Evolutionary conservation across 2,329 filamentous ascomycete species (phyloP), one percentile per base, ranked within the genome.

Genomic region (Colletotrichum sp.): DNA sequence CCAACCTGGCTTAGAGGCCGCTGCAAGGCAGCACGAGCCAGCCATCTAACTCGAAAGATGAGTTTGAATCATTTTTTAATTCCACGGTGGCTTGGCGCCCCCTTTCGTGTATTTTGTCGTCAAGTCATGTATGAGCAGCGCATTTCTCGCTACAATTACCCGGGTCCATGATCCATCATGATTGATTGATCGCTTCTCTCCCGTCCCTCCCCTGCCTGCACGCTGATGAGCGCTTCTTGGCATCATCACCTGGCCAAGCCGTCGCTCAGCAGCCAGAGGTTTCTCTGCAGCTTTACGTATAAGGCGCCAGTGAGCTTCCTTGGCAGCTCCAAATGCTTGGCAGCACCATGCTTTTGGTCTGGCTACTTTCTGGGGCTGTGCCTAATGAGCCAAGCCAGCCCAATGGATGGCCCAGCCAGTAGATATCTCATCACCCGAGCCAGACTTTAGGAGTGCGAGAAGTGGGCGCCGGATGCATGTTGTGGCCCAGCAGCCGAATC

Each of bases 231-330:
- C 55, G 34, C 44, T 34, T 69, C 52, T 62, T 60, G 34, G 67
- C 55, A 49, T n/a, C 28, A 34, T 24, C 30, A n/a, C 49, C 24
- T 34, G n/a, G 32, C 49, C 66, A 36, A 57, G 49, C 44, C n/a
- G 60, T 44, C 28, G 26, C 30, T 32, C 12, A 62, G 44, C 26
- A 44, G 62, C 21, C 32, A 63, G 60, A 15, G 32, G 55, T 49
- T n/a, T 12, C 44, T 59, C 68, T 76, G 73, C 73, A 76, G 39
- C 34, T 69, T 64, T 73, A 76, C 73, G 69, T 76, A 72, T 57
- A 18, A 49, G 69, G 64, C 73, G 70, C 28, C 39, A 59, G 55
- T 32, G 34, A 36, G 12, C 6, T 72, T 36, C 34, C 72, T 75
- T 75, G 72, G 72, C 72, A 67, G 13, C 32, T 44, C 18, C 26